Conservation (phyloP, 331 rosid species). For the Ulmus americana region DNA sequence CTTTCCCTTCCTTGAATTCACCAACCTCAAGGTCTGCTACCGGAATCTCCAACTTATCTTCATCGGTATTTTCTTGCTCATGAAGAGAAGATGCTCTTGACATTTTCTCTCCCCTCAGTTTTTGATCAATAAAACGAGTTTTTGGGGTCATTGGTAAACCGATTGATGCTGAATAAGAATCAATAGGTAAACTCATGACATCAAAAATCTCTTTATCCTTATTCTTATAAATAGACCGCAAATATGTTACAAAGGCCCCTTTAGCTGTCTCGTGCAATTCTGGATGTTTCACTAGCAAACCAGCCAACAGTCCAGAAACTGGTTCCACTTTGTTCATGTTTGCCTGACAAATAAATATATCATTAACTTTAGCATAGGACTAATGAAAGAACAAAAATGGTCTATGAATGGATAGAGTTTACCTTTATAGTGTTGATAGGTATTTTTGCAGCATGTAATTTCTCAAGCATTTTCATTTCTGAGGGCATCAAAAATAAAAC, state of each 20-base stretch:
- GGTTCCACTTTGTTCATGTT: constrained; percentile 56
- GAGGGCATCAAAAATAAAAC: constrained; percentile 77
- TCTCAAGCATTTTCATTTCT: constrained; percentile 77
- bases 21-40: constrained; percentile 39
- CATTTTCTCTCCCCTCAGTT: constrained; percentile 35
- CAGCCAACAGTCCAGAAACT: constrained; percentile 61
- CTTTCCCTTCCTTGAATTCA: constrained; percentile 36
- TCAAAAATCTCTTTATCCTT: constrained; percentile 86
- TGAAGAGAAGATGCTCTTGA: constrained; percentile 24
- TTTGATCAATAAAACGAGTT: constrained; percentile 59
- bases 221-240: constrained; percentile 61
- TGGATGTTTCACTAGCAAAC: constrained; percentile 72
- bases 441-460: constrained; percentile 60
- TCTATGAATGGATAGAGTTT: background rate
- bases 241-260: constrained; percentile 69
- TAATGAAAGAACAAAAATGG: background rate
- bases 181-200: constrained; percentile 60
- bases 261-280: constrained; percentile 61
- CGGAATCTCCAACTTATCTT: constrained; percentile 28
- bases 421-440: constrained; percentile 41
- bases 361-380: constrained; percentile 22
- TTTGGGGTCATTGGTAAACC: constrained; percentile 85
- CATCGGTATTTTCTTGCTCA: constrained; percentile 39
- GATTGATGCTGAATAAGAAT: constrained; percentile 67
- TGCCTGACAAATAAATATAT: constrained; percentile 41